Conservation (phyloP, 352 stramenopile genomes). For the Phytophthora palmivora region DNA sequence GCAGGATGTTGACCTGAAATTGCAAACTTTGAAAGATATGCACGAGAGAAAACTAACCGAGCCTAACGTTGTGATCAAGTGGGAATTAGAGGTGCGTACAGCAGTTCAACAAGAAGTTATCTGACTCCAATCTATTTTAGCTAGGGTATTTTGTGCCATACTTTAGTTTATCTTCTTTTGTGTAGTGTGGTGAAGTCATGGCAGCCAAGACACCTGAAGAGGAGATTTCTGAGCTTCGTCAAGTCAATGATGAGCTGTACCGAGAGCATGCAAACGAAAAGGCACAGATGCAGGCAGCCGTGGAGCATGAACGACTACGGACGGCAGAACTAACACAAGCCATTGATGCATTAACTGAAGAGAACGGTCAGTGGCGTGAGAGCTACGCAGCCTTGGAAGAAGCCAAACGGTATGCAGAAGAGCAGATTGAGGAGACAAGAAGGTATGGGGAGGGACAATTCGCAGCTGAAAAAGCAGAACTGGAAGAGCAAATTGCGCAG, state of each 20-base stretch:
- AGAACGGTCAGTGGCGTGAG: constrained; percentile 65
- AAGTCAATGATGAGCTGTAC: constrained; percentile 68
- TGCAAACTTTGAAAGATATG: constrained; percentile 16
- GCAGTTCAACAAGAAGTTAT: neutral
- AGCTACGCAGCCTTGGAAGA: constrained; percentile 69
- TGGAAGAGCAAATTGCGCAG: constrained; percentile 59
- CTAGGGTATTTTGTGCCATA: neutral
- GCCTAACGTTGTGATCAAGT: neutral
- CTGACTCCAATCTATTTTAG: constrained; percentile 33
- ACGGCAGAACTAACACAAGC: constrained; percentile 51
- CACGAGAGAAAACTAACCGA: neutral
- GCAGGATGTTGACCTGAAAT: constrained; percentile 32
- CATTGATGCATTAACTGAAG: constrained; percentile 54
- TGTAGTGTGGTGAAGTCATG: constrained; percentile 13
- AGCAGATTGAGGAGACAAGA: constrained; percentile 47
- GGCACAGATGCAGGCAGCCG: constrained; percentile 75
- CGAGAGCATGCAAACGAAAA: constrained; percentile 78
- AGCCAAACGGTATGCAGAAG: constrained; percentile 55
- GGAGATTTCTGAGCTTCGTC: constrained; percentile 57
- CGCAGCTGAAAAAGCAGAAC: constrained; percentile 41
- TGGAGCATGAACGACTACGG: constrained; percentile 68
- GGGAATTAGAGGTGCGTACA: constrained; percentile 1
- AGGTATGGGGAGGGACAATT: constrained; percentile 28
- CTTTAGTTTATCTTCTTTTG: constrained; percentile 3
- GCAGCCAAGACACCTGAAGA: constrained; percentile 49